A percentile compares a stretch with the other conserved stretches of the same genome.
These are phyloP conservation scores for Aspergillus puulaauensis DNA, from an alignment of 2,329 filamentous ascomycete species.

Conservation along the genomic window DNA sequence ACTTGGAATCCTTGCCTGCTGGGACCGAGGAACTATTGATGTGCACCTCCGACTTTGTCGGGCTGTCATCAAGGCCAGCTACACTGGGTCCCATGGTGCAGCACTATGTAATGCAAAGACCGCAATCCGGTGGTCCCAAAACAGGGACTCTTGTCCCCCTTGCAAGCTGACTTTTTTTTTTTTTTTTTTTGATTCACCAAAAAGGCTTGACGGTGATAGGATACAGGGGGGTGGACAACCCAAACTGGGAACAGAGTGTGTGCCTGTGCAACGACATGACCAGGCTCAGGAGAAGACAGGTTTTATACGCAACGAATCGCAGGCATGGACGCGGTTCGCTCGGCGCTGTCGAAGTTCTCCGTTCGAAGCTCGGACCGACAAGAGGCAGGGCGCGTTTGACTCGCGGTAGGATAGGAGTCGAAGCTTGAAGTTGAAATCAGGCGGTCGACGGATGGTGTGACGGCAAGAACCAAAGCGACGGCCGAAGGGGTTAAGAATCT, in stretches of 20 bases:
- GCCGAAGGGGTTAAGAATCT: neutral
- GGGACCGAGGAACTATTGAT: slow-evolving; percentile 5
- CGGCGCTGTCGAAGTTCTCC: slow-evolving; percentile 5
- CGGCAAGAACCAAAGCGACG: neutral
- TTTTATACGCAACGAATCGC: slow-evolving; percentile 9
- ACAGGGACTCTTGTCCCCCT: slow-evolving; percentile 2
- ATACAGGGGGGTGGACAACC: slow-evolving; percentile 22
- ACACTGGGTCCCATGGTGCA: slow-evolving; percentile 7
- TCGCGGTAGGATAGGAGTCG: neutral
- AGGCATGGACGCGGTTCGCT: slow-evolving; percentile 11
- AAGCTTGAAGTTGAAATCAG: neutral
- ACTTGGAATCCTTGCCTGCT: slow-evolving; percentile 15
- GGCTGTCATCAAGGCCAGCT: slow-evolving; percentile 3
- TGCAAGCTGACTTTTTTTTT: slow-evolving; percentile 2
- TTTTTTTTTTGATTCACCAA: slow-evolving; percentile 3
- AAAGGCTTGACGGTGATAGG: slow-evolving; percentile 11
- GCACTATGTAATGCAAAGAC: neutral
- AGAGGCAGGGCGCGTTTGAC: neutral
- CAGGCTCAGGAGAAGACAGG: slow-evolving; percentile 14
- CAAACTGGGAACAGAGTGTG: slow-evolving; percentile 25
- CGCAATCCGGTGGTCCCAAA: neutral
- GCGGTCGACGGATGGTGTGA: neutral
- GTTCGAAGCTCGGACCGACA: slow-evolving; percentile 7
- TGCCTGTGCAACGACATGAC: slow-evolving; percentile 32
- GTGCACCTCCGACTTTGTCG: slow-evolving; percentile 15